phyloP scores from a whole-genome alignment of 257 asterid species.

The Plantago elongata region DNA sequence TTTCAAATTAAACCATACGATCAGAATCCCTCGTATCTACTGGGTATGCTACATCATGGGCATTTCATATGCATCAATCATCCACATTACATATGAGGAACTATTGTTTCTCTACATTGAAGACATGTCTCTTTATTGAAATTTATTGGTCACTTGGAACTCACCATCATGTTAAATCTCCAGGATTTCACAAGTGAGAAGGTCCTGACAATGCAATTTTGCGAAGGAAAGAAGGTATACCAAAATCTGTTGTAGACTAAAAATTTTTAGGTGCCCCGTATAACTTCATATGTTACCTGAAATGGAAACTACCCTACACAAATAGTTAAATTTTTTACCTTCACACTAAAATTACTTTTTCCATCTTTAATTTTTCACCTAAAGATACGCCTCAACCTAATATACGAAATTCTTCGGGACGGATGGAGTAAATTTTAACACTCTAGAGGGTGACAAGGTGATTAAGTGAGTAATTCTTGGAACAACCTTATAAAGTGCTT shows the following conservation, averaged over 20 bases:
- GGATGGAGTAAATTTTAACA: no score
- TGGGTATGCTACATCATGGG: constrained; percentile 56
- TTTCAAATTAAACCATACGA: constrained; percentile 51
- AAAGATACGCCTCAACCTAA: no score
- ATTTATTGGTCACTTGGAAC: constrained; percentile 13
- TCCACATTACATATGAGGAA: constrained; percentile 9
- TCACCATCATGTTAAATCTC: constrained; percentile 20
- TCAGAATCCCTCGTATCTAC: constrained; percentile 62
- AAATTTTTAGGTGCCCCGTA: no score
- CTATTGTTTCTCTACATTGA: constrained; percentile 5
- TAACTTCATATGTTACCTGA: no score
- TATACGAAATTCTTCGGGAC: no score
- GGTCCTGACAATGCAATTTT: constrained; percentile 87
- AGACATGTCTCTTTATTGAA: background rate
- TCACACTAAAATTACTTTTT: no score
- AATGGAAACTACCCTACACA: no score
- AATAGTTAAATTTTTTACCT: no score
- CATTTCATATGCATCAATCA: constrained; percentile 16
- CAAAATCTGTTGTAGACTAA: background rate
- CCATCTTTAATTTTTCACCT: no score
- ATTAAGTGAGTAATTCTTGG: background rate
- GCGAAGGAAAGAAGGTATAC: constrained; percentile 78
- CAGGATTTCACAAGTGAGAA: constrained; percentile 82
- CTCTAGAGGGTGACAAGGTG: no score
- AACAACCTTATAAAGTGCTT: background rate